A percentile compares a stretch with the other conserved stretches of the same genome.
Evolutionary conservation across 2,329 filamentous ascomycete species (phyloP).

Genomic region (Parastagonospora avenae): DNA sequence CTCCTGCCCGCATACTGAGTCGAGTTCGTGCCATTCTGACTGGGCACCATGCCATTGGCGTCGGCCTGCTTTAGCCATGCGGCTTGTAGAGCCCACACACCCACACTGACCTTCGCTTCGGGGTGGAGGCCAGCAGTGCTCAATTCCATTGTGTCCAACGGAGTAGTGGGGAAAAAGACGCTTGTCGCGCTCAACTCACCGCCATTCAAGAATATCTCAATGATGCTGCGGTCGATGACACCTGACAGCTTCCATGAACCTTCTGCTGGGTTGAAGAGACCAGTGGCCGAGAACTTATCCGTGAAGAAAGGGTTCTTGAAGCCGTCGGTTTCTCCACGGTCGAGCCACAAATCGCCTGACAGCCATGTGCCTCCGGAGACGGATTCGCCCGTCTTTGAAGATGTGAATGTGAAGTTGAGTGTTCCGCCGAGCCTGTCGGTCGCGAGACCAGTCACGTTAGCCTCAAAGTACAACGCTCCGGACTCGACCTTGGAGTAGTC

Average conservation of each 20-base stretch:
- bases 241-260: constrained; percentile 52
- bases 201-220: constrained; percentile 61
- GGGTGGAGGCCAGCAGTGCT: constrained; percentile 41
- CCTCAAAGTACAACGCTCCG: constrained; percentile 60
- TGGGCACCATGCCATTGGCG: constrained; percentile 38
- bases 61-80: constrained; percentile 43
- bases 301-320: constrained; percentile 63
- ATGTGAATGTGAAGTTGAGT: constrained; percentile 60
- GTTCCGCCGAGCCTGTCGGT: constrained; percentile 42
- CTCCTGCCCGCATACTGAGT: constrained; percentile 1
- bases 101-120: constrained; percentile 46
- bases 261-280: constrained; percentile 24
- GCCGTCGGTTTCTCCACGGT: constrained; percentile 55
- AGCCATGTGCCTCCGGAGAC: constrained; percentile 58
- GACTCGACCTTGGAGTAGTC: constrained; percentile 59
- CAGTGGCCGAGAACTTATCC: constrained; percentile 55
- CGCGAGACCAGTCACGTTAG: constrained; percentile 56
- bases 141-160: constrained; percentile 45
- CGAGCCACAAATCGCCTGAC: constrained; percentile 56
- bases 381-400: constrained; percentile 56
- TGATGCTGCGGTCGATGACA: constrained; percentile 60
- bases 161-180: constrained; percentile 56
- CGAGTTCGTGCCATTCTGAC: constrained; percentile 36
- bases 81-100: constrained; percentile 47
- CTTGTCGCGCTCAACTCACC: constrained; percentile 58